Conservation (phyloP, 108 stramenopile genomes). For the Fragilaria crotonensis region DNA sequence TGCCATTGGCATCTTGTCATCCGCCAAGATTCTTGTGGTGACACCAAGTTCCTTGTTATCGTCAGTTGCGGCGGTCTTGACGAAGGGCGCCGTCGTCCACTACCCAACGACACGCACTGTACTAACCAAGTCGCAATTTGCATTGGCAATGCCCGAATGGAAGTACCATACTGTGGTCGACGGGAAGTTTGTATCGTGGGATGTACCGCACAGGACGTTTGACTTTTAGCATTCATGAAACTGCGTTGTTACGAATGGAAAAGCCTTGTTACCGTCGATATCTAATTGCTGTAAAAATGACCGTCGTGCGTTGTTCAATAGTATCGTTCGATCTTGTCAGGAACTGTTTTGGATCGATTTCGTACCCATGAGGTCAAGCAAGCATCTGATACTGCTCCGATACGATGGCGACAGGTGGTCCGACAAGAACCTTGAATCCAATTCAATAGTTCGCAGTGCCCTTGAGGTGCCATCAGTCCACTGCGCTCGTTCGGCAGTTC, state of each 20-base stretch:
- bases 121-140: neutral
- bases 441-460: constrained; percentile 20
- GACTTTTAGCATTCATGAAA: no score
- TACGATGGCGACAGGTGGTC: constrained; percentile 27
- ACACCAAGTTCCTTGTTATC: neutral
- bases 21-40: neutral
- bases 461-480: constrained; percentile 17
- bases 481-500: constrained; percentile 11
- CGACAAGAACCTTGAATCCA: constrained; percentile 22
- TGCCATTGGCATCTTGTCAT: neutral
- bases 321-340: no score
- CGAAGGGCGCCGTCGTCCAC: neutral
- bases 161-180: neutral
- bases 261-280: no score
- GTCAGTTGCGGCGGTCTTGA: neutral
- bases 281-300: no score
- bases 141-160: neutral
- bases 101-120: neutral
- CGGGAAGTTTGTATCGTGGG: neutral
- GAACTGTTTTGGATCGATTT: no score
- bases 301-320: no score
- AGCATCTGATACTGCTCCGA: constrained; percentile 12
- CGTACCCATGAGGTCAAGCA: no score
- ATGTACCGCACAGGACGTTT: no score
- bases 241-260: no score